Evolutionary conservation across 441 rosid species (phyloP), one percentile per base, ranked within the genome.

Genomic region (Brassica balearica): DNA sequence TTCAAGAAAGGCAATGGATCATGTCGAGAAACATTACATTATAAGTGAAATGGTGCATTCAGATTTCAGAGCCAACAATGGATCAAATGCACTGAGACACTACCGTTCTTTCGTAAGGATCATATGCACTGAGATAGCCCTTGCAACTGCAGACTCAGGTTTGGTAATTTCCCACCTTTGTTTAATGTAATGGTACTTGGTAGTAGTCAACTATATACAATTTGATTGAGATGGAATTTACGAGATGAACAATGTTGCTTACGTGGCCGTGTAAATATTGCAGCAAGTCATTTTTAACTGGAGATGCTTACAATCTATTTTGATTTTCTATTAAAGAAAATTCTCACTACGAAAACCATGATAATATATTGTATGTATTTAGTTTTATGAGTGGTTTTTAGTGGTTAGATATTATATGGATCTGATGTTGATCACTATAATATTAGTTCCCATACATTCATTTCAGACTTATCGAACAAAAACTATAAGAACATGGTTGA

Each of bases 401-500:
- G 46, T 38, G 46, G 46, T 8, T 38, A 38, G 11, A 38, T 41
- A 41, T 41, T 41, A 41, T 48, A 14, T n/a, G 56, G 56, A 48
- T 48, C 56, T 48, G 17, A 48, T 48, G 56, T n/a, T n/a, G 56
- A 48, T 48, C 14, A 48, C 56, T 48, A 48, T 48, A 48, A 48
- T n/a, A 12, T 48, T 48, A n/a, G 56, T 48, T 5, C 56, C 7
- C 56, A 48, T 48, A 48, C 7, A 48, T 48, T 48, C 56, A n/a
- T 48, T 48, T 48, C 56, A 14, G 56, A 48, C 56, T n/a, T n/a
- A n/a, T 48, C 15, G 4, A 14, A 51, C 58, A 14, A 51, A 51
- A 51, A 51, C 58, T 5, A 14, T 51, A 5, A 51, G 6, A 51
- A 51, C 58, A 51, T 14, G 58, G 20, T 51, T 51, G 20, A 51